Base-by-base conservation (phyloP, 306 rosid genomes). In the Elaeagnus macrophylla region DNA sequence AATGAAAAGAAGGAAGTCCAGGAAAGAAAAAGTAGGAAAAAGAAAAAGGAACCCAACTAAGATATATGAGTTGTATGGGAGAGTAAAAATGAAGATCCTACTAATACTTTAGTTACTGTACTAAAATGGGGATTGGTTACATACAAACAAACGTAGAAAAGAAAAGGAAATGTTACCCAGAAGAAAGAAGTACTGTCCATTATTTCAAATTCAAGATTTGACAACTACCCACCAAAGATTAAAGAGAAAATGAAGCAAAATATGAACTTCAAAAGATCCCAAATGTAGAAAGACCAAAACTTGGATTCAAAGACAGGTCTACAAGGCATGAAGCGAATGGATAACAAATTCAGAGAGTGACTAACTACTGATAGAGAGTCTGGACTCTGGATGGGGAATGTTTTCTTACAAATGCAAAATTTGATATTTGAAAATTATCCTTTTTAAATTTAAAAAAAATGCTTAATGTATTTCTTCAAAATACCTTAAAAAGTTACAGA, bases 231-330 rank as follows among this genome's bases (percentile, higher is more conserved):
- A 51, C 47, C 48, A 25, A 1, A 25, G 2, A 25, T 25, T 65
- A 76, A 65, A 59, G 67, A 16, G 48, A 20, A 61, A 43, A 67
- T 19, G 54, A 47, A 53, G 65, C 62, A 71, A 45, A 19, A 57
- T 13, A 61, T 13, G 68, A 77, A 64, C 42, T 55, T 54, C 71
- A 69, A 71, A 72, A 67, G 60, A 71, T 38, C 64, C 79, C 70
- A 64, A 66, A 39, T 67, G 77, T 37, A 52, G 74, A 25, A 61
- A 51, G 55, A 45, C 54, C 36, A 35, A 78, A 63, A 73, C 94
- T 81, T 88, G 46, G 79, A 81, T 75, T 81, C 71, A 68, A 84
- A 84, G 90, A 73, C 77, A 81, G 74, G 76, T 52, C 81, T 74
- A 48, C n/a, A n/a, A n/a, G n/a, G n/a, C n/a, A n/a, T n/a, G 57